Evolutionary conservation across 805 yeast genomes (phyloP), one percentile per base, ranked within the genome.

Genomic region (Cyberlindnera xishuangbannaensis): DNA sequence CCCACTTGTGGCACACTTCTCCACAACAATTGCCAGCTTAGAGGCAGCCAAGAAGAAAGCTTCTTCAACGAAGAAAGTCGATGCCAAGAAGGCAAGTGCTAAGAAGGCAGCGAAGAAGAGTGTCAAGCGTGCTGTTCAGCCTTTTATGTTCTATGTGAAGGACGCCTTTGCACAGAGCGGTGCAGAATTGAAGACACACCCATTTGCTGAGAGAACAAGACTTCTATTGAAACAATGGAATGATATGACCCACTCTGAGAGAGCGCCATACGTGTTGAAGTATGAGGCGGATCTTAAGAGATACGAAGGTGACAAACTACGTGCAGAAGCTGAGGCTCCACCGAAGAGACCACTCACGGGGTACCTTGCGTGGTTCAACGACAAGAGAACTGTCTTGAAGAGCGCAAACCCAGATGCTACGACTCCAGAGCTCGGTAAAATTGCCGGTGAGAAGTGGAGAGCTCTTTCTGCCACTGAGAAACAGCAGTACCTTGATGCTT

Each of bases 371-470:
- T 51, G 40, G 46, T 33, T 28, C 18, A 18, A 22, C 2, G 33
- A 30, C 5, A 33, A 34, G 22, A 48, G 51, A 43, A 16, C 12
- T 2, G 13, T 28, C 7, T 17, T 48, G 14, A 6, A 23, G 5
- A n/a, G 22, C 4, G 22, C 34, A 7, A 44, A 48, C 33, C 52
- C 58, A 31, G 36, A 23, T 10, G 25, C 28, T 7, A 6, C 43
- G 0, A 19, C 36, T 24, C 13, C 59, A 12, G 70, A 64, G 32
- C 23, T 64, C 26, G 59, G 62, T 12, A 84, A 79, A 62, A 59
- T 83, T 40, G 80, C 87, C 50, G 96, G 96, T 55, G 87, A 83
- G 56, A 77, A 73, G 62, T 90, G 98, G 98, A 85, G 78, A 69
- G 78, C 79, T 35, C 67, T 90, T 53, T 63, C 69, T 38, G 82